Evolutionary conservation across 139 green algal species (phyloP).

Genomic region (Chlorella sorokiniana): DNA sequence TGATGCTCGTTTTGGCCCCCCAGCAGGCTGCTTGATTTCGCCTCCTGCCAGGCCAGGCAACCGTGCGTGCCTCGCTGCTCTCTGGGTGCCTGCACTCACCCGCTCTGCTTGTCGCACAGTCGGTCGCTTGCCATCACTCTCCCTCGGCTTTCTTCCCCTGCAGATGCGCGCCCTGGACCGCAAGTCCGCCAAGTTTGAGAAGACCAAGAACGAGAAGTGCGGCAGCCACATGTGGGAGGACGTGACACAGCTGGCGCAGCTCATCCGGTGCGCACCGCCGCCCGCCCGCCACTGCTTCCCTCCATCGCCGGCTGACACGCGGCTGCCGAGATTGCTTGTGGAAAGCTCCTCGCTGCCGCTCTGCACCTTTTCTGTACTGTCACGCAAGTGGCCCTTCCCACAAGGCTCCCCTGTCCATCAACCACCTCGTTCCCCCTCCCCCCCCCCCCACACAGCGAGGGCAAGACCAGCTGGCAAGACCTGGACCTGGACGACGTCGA

Average conservation of each 20-base stretch:
- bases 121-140: too few species aligned
- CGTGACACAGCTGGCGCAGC: conserved; percentile 57
- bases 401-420: too few species aligned
- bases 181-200: conserved; percentile 83
- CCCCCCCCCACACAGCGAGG: conserved; percentile 44
- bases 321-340: background rate
- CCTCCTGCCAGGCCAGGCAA: too few species aligned
- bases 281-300: background rate
- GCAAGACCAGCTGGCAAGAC: conserved; percentile 79
- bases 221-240: conserved; percentile 81
- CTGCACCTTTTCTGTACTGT: too few species aligned
- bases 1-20: background rate
- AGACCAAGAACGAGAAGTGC: conserved; percentile 85
- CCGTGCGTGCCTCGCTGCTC: too few species aligned
- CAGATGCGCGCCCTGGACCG: conserved; percentile 57
- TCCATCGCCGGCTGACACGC: too few species aligned
- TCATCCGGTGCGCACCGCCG: conserved; percentile 57
- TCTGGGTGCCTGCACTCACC: too few species aligned
- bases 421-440: background rate
- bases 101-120: too few species aligned
- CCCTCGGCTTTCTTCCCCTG: background rate
- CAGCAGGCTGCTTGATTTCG: background rate
- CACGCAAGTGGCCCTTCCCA: too few species aligned
- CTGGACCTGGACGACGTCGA: conserved; percentile 94
- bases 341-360: background rate